phyloP scores from a whole-genome alignment of 2,329 filamentous ascomycete genomes.

The Aspergillus brunneoviolaceus region DNA sequence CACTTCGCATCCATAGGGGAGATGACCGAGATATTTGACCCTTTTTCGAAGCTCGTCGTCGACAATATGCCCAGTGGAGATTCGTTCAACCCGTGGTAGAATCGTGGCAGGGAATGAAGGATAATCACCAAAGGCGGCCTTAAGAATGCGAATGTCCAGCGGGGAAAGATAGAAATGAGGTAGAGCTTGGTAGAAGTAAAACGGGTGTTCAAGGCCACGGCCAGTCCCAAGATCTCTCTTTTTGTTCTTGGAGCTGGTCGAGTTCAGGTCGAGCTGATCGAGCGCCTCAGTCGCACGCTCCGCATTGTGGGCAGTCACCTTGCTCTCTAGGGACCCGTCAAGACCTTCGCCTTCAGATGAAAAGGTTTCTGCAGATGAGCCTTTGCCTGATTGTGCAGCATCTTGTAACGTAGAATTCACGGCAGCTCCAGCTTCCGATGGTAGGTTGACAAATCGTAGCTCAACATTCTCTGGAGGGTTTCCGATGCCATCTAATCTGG shows the following conservation, averaged over 20 bases:
- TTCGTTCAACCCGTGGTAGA: conserved; percentile 81
- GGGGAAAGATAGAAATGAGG: conserved; percentile 88
- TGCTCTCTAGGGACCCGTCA: conserved; percentile 9
- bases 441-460: conserved; percentile 51
- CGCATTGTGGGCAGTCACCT: conserved; percentile 18
- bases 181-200: conserved; percentile 85
- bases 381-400: conserved; percentile 46
- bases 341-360: conserved; percentile 14
- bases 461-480: conserved; percentile 57
- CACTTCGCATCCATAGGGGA: conserved; percentile 88
- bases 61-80: conserved; percentile 82
- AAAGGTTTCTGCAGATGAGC: conserved; percentile 28
- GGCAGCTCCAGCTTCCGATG: conserved; percentile 49
- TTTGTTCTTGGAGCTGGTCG: conserved; percentile 24
- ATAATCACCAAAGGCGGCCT: conserved; percentile 83
- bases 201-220: conserved; percentile 52
- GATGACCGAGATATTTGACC: conserved; percentile 81
- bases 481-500: conserved; percentile 68
- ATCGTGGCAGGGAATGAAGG: conserved; percentile 80
- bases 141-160: conserved; percentile 87
- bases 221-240: conserved; percentile 20
- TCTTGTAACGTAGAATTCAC: conserved; percentile 55
- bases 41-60: conserved; percentile 81
- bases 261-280: conserved; percentile 21
- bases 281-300: conserved; percentile 28